Evolutionary conservation across 1,284 basidiomycete species (phyloP).

Genomic region (Chalciporus sp.): DNA sequence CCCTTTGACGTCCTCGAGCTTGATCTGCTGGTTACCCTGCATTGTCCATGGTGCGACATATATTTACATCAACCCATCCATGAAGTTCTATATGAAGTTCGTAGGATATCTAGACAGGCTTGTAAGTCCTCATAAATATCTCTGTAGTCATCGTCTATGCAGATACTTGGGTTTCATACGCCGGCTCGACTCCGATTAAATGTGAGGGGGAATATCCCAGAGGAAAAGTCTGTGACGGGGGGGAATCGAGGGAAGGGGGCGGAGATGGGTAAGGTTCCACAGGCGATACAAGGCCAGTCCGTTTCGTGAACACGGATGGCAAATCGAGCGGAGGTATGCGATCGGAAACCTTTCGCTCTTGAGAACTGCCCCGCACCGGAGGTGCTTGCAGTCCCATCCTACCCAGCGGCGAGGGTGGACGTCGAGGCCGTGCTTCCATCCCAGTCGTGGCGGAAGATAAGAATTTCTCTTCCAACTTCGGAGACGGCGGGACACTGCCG

Average conservation of each 20-base stretch:
- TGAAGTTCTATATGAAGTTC: not conserved
- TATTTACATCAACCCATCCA: not conserved
- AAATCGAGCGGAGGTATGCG: conserved; percentile 27
- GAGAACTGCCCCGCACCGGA: conserved; percentile 18
- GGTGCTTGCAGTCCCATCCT: conserved; percentile 7
- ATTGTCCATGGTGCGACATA: not conserved
- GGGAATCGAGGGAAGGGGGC: conserved; percentile 73
- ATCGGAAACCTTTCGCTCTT: conserved; percentile 37
- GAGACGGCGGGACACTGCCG: conserved; percentile 35
- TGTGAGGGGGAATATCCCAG: conserved; percentile 16
- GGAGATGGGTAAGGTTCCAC: conserved; percentile 74
- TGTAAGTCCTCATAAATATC: conserved; percentile 28
- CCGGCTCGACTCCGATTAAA: conserved; percentile 4
- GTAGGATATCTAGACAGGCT: not conserved
- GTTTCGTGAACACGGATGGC: conserved; percentile 28
- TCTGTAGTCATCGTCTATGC: conserved; percentile 20
- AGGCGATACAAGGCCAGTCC: conserved; percentile 37
- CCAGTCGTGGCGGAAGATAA: conserved; percentile 28
- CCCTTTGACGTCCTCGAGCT: no score
- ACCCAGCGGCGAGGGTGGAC: conserved; percentile 6
- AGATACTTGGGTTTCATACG: conserved; percentile 18
- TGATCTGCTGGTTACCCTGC: not conserved
- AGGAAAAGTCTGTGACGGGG: conserved; percentile 38
- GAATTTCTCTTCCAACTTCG: conserved; percentile 3
- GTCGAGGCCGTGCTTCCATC: conserved; percentile 24